Conservation (phyloP, 2,329 filamentous ascomycete genomes). For the Aquanectria penicillioides region DNA sequence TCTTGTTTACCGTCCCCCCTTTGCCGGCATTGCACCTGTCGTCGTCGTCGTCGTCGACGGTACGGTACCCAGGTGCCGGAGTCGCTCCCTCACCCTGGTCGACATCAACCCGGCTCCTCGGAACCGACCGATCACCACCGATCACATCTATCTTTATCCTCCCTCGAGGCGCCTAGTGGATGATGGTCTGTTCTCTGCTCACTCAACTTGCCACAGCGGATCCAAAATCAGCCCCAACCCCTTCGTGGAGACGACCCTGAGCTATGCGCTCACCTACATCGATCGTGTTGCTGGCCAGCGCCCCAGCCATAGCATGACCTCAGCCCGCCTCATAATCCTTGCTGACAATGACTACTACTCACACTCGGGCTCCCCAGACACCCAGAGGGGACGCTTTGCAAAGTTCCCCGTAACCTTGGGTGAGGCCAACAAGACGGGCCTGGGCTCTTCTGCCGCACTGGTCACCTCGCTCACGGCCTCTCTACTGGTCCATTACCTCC, state of each 20-base stretch:
- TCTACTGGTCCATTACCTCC: constrained; percentile 80
- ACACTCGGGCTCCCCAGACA: constrained; percentile 50
- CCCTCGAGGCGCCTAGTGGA: neutral
- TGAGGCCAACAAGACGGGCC: constrained; percentile 91
- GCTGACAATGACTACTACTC: constrained; percentile 99
- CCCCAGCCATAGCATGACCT: constrained; percentile 64
- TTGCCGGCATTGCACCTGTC: too few species aligned
- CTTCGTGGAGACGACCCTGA: constrained; percentile 92
- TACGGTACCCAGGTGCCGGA: too few species aligned
- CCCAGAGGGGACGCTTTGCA: constrained; percentile 68
- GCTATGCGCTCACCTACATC: constrained; percentile 88
- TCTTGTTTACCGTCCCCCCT: neutral
- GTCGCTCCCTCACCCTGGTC: constrained; percentile 5
- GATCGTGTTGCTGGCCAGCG: constrained; percentile 52
- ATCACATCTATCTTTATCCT: neutral
- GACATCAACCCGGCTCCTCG: constrained; percentile 4
- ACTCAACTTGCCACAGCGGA: constrained; percentile 51
- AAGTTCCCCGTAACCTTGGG: constrained; percentile 80
- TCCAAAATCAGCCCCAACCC: constrained; percentile 68
- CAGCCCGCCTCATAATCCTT: constrained; percentile 83
- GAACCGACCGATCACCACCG: too few species aligned
- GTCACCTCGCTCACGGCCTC: constrained; percentile 88
- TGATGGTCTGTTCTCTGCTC: constrained; percentile 22
- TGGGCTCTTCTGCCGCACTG: constrained; percentile 93
- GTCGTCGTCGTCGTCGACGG: too few species aligned